phyloP scores from a whole-genome alignment of 1,139 yeast species.

The Pichia sp. region DNA sequence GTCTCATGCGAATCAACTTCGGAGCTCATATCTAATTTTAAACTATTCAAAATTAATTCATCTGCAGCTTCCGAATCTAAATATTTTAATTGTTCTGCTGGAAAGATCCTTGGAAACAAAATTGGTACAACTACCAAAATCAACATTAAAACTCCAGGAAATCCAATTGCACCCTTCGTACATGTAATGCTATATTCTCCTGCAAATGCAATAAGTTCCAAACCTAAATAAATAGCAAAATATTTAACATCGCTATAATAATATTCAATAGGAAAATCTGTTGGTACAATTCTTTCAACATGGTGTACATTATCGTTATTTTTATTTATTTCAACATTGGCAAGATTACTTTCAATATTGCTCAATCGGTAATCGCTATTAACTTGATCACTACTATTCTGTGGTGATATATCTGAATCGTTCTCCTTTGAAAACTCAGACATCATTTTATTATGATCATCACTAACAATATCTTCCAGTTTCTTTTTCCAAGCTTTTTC shows the following conservation, averaged over 20 bases:
- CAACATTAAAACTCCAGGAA: slow-evolving; percentile 74
- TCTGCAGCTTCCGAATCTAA: slow-evolving; percentile 76
- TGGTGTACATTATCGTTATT: not conserved
- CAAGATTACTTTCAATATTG: not conserved
- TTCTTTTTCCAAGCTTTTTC: slow-evolving; percentile 37
- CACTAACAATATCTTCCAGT: slow-evolving; percentile 7
- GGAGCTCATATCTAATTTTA: slow-evolving; percentile 20
- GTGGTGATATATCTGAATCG: not conserved
- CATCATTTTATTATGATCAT: slow-evolving; percentile 1
- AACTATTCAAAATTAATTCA: slow-evolving; percentile 42
- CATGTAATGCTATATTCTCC: slow-evolving; percentile 82
- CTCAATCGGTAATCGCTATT: not conserved
- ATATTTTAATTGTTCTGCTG: slow-evolving; percentile 49
- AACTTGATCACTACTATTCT: not conserved
- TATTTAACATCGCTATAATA: slow-evolving; percentile 38
- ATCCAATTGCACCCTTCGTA: slow-evolving; percentile 89
- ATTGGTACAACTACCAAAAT: slow-evolving; percentile 45
- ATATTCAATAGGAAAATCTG: slow-evolving; percentile 25
- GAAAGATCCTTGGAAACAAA: slow-evolving; percentile 57
- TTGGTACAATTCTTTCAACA: slow-evolving; percentile 6
- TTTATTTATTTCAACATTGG: not conserved
- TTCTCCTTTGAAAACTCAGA: no score
- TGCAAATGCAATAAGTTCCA: slow-evolving; percentile 63
- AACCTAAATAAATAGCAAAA: slow-evolving; percentile 46
- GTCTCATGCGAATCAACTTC: no score